These are phyloP conservation scores for Venturiaceae sp. DNA, from an alignment of 2,329 filamentous ascomycete species.

Conservation along the genomic window DNA sequence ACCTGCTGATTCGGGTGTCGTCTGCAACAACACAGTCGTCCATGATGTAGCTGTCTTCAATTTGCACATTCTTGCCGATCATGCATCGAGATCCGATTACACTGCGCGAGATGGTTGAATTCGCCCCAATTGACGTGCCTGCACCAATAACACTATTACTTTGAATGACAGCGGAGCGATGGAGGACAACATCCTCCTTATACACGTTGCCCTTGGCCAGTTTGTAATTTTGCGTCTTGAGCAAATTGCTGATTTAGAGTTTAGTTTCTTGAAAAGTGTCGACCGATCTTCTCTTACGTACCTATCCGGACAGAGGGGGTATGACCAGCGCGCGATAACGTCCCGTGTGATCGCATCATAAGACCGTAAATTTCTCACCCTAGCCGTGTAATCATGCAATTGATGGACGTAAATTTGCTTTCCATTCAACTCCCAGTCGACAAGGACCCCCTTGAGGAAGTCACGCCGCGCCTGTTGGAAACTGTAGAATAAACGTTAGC, in stretches of 20 bases:
- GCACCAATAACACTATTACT: constrained; percentile 66
- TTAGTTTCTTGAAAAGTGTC: too few species aligned
- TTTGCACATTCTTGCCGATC: constrained; percentile 73
- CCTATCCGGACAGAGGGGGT: constrained; percentile 82
- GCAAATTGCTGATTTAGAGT: constrained; percentile 69
- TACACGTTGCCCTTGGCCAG: constrained; percentile 61
- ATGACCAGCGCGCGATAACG: constrained; percentile 78
- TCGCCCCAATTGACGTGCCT: constrained; percentile 64
- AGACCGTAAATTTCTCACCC: constrained; percentile 75
- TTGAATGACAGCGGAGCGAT: constrained; percentile 59
- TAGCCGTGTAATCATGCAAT: constrained; percentile 74
- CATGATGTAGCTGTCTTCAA: constrained; percentile 81
- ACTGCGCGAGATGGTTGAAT: constrained; percentile 60
- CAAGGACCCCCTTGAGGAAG: constrained; percentile 84
- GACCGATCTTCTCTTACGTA: too few species aligned
- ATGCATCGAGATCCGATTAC: constrained; percentile 76
- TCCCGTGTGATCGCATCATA: constrained; percentile 87
- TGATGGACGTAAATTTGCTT: constrained; percentile 95
- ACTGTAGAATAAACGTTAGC: too few species aligned
- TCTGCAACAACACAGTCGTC: constrained; percentile 72
- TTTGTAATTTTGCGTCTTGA: constrained; percentile 67
- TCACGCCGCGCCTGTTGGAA: constrained; percentile 84
- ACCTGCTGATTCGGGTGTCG: constrained; percentile 56
- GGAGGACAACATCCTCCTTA: constrained; percentile 69
- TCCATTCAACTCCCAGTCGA: constrained; percentile 93